A percentile compares a stretch with the other conserved stretches of the same genome.
These are phyloP conservation scores for Aspergillus egyptiacus DNA, from an alignment of 495 filamentous ascomycete genomes.

Conservation along the genomic window DNA sequence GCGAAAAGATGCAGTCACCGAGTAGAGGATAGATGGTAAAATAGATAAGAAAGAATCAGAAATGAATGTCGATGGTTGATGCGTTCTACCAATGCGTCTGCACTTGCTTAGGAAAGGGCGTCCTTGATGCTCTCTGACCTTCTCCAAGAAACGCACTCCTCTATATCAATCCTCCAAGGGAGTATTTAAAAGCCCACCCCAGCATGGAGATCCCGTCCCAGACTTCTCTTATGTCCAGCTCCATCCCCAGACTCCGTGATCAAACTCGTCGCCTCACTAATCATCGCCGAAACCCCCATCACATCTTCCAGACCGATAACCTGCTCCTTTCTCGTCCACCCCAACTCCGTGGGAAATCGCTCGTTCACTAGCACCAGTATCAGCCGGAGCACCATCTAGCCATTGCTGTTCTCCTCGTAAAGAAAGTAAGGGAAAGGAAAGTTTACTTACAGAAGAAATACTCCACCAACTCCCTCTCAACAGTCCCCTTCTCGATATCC, in stretches of 20 bases:
- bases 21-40: too few relatives aligned
- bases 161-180: too few relatives aligned
- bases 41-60: too few relatives aligned
- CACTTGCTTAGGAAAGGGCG: too few relatives aligned
- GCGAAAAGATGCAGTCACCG: too few relatives aligned
- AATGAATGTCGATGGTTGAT: too few relatives aligned
- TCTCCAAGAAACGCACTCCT: too few relatives aligned
- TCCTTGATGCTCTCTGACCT: too few relatives aligned
- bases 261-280: conserved; percentile 12
- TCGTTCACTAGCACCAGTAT: conserved; percentile 38
- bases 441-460: conserved; percentile 45
- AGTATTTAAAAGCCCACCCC: background rate
- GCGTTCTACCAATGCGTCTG: too few relatives aligned
- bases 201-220: conserved; percentile 12
- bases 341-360: conserved; percentile 39
- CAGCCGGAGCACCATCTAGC: background rate
- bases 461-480: conserved; percentile 32
- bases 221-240: background rate
- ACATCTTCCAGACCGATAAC: conserved; percentile 15
- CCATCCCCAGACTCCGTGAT: conserved; percentile 1
- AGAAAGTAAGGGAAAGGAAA: background rate
- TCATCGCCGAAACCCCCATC: conserved; percentile 12
- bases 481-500: conserved; percentile 30
- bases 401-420: background rate
- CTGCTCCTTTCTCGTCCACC: conserved; percentile 26